Evolutionary conservation across 805 yeast species (phyloP).

Genomic region (Yamadazyma sp.): DNA sequence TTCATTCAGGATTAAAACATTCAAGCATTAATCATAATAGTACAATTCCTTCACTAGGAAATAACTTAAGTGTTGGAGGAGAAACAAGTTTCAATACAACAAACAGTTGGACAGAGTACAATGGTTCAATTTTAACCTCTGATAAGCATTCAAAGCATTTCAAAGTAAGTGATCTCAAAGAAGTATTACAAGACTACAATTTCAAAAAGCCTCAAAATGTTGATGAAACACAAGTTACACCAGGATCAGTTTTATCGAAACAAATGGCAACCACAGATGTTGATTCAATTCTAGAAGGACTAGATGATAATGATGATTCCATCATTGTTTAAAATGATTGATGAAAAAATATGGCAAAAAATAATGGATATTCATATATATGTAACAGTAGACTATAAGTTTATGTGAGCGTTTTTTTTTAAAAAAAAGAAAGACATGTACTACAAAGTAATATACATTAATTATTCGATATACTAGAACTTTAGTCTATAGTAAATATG

Average conservation of each 20-base stretch:
- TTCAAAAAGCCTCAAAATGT: conserved; percentile 3
- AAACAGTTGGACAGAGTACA: conserved; percentile 11
- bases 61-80: neutral
- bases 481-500: neutral
- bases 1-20: conserved; percentile 31
- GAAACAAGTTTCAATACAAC: conserved; percentile 10
- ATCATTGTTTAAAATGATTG: conserved; percentile 3
- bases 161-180: conserved; percentile 36
- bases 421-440: no score
- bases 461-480: conserved; percentile 3
- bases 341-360: no score
- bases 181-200: conserved; percentile 14
- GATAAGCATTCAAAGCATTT: conserved; percentile 20
- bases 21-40: conserved; percentile 4
- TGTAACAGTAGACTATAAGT: no score
- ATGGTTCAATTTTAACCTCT: conserved; percentile 17
- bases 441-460: conserved; percentile 5
- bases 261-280: conserved; percentile 32
- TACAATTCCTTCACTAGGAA: neutral
- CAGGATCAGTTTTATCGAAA: conserved; percentile 27
- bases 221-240: conserved; percentile 7
- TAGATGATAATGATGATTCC: conserved; percentile 33
- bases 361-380: neutral
- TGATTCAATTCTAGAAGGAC: conserved; percentile 30
- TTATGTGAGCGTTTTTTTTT: no score